phyloP scores from a whole-genome alignment of 1,139 yeast genomes.

The Diutina neorugosa region DNA sequence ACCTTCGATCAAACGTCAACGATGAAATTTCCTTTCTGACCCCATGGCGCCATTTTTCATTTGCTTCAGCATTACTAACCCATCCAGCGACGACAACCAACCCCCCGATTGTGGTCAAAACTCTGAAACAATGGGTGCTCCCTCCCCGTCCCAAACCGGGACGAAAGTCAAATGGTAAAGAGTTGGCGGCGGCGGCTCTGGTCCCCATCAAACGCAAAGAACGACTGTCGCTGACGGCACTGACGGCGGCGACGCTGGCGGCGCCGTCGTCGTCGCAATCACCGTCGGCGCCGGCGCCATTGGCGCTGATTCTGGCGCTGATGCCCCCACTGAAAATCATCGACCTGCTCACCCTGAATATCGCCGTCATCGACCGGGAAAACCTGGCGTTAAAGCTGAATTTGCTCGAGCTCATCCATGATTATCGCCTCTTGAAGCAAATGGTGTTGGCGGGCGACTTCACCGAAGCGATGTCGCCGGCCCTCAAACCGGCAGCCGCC shows the following conservation, averaged over 20 bases:
- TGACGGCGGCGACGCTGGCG: background rate
- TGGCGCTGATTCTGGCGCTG: background rate
- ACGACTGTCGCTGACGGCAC: background rate
- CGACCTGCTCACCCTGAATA: background rate
- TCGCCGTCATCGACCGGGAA: background rate
- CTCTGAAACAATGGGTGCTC: slow-evolving; percentile 83
- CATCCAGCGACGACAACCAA: background rate
- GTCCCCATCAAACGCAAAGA: slow-evolving; percentile 61
- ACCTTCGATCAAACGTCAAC: background rate
- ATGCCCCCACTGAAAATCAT: background rate
- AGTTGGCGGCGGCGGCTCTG: slow-evolving; percentile 35
- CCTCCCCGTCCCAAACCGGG: slow-evolving; percentile 95
- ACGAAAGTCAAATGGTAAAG: slow-evolving; percentile 63
- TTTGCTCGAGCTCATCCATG: background rate
- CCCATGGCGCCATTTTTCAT: too few relatives aligned
- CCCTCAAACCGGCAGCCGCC: background rate
- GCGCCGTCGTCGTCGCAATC: background rate
- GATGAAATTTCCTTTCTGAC: too few relatives aligned
- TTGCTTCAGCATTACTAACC: background rate
- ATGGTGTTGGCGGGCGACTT: slow-evolving; percentile 1
- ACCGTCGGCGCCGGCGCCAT: background rate
- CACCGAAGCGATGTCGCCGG: background rate
- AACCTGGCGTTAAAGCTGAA: background rate
- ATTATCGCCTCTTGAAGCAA: background rate
- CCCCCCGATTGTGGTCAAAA: slow-evolving; percentile 10